Conservation (phyloP, 139 green algal genomes). For the Chlorella sp. region DNA sequence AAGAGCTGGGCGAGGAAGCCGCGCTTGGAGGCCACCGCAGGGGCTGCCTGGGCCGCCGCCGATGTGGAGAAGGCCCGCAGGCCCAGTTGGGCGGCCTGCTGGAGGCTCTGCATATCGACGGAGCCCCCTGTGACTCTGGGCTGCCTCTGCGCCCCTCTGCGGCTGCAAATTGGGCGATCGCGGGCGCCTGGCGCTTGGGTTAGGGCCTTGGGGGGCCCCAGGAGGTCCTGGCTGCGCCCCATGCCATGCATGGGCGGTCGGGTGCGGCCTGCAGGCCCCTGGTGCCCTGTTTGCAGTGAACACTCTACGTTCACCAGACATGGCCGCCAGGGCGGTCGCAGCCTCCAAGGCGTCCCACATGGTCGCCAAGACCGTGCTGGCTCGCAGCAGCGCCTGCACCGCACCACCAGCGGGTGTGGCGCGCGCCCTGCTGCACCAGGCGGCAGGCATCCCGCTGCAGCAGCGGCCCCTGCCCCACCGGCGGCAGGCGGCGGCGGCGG, state of each 20-base stretch:
- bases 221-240: no score
- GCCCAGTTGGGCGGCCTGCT: not conserved
- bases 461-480: not conserved
- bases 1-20: conserved; percentile 50
- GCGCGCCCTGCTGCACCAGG: not conserved
- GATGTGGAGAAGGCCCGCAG: conserved; percentile 4
- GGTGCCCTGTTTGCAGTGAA: not conserved
- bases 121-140: not conserved
- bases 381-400: not conserved
- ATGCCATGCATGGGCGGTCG: no score
- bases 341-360: not conserved
- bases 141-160: not conserved
- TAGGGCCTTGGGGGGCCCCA: no score
- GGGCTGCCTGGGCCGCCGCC: not conserved
- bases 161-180: no score
- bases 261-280: no score
- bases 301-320: not conserved
- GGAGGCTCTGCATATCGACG: not conserved
- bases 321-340: not conserved
- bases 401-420: not conserved
- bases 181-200: no score
- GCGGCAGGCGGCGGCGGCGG: not conserved
- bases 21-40: conserved; percentile 30
- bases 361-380: not conserved
- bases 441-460: not conserved